Conservation (phyloP, 352 stramenopile species). For the Phytophthora constricta region DNA sequence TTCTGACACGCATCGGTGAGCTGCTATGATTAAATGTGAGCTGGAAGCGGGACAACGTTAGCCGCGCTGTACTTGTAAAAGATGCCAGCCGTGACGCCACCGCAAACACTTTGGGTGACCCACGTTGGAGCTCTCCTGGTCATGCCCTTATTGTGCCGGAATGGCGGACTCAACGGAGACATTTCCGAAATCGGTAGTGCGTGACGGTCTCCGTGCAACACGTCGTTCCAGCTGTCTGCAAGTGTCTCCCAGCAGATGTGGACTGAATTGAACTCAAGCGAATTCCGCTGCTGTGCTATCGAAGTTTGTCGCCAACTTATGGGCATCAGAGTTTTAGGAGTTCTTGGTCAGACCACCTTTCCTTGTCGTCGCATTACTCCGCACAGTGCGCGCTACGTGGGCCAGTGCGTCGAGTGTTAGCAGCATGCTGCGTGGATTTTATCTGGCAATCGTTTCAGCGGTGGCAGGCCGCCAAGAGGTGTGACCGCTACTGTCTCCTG, state of each 20-base stretch:
- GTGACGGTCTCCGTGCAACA: neutral
- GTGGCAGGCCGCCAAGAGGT: neutral
- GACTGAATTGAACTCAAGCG: neutral
- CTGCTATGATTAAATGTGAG: too few relatives aligned
- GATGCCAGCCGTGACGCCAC: too few relatives aligned
- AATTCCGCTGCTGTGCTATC: neutral
- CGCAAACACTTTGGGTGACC: too few relatives aligned
- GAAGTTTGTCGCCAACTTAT: neutral
- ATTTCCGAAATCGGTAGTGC: neutral
- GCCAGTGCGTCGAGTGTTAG: too few relatives aligned
- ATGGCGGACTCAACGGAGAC: neutral
- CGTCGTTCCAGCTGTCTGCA: neutral
- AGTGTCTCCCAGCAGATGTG: neutral
- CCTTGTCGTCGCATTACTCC: too few relatives aligned
- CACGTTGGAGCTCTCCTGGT: too few relatives aligned
- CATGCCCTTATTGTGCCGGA: too few relatives aligned
- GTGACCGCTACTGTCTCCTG: neutral
- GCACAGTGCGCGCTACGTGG: neutral
- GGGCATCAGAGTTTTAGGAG: too few relatives aligned
- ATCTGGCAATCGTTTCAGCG: neutral
- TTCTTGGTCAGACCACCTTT: too few relatives aligned
- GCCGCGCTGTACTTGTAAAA: too few relatives aligned
- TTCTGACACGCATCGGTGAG: too few relatives aligned
- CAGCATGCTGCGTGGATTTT: conserved; percentile 15
- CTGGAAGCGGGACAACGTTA: too few relatives aligned